phyloP scores from a whole-genome alignment of 129 eudicot genomes.

The Flaveria ramosissima region DNA sequence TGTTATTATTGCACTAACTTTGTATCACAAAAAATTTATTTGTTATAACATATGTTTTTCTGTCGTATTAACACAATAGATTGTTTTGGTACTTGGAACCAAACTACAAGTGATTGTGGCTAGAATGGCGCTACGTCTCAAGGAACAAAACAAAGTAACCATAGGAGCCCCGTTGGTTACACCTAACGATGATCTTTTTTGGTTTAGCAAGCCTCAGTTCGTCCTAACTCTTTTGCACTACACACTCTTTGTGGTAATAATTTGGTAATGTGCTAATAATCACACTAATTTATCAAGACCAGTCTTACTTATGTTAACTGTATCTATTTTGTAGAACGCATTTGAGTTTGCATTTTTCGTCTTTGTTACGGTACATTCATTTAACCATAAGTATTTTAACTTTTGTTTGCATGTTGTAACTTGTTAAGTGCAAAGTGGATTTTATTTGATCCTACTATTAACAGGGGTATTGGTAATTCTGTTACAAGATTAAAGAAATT shows the following conservation, averaged over 20 bases:
- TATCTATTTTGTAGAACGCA: conserved; percentile 47
- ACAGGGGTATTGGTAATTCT: too few relatives aligned
- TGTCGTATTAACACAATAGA: conserved; percentile 22
- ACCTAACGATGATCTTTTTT: conserved; percentile 53
- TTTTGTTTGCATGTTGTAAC: too few relatives aligned
- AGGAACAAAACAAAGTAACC: conserved; percentile 42
- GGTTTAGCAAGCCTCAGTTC: conserved; percentile 52
- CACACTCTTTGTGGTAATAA: conserved; percentile 49
- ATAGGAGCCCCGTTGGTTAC: conserved; percentile 46
- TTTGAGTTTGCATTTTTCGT: conserved; percentile 56
- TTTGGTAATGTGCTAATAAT: not conserved
- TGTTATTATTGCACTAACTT: not conserved
- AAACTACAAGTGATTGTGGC: conserved; percentile 55
- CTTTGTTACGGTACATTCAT: conserved; percentile 44
- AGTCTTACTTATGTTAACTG: not conserved
- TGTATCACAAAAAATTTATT: not conserved
- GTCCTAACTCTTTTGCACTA: conserved; percentile 47
- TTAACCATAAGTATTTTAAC: not conserved
- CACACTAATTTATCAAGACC: not conserved
- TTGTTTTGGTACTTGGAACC: conserved; percentile 46
- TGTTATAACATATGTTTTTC: not conserved
- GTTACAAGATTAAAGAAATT: too few relatives aligned
- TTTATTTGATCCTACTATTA: too few relatives aligned
- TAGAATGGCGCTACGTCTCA: conserved; percentile 50
- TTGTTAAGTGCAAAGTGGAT: too few relatives aligned